Base-by-base conservation (phyloP, 805 yeast species). In the Barnettozyma siamensis region DNA sequence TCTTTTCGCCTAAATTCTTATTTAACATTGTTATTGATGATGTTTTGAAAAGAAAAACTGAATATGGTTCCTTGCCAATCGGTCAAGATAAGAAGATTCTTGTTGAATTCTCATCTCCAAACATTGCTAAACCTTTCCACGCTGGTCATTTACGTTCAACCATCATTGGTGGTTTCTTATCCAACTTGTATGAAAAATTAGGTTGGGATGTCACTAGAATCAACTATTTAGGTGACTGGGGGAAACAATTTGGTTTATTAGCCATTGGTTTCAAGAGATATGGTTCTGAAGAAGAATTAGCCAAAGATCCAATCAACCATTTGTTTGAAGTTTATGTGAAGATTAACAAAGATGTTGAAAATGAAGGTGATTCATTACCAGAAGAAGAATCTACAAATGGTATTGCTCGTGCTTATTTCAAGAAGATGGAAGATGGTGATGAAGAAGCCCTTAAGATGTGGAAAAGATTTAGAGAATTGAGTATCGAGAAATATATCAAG, bases 171-270 rank as follows among this genome's bases (percentile, higher is more conserved):
- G 98, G 98, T 13, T 93, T 88, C 69, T 64, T 93, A 37, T 68
- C 96, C 31, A 91, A 89, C 65, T 72, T 93, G 62, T 86, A 93
- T 61, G 96, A 88, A 66, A 80, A 78, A 52, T 71, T 82, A 43
- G 99, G 98, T 35, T 93, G 91, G 86, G 76, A 87, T n/a, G 99
- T 93, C 34, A 67, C 75, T 51, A 78, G 97, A 67, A 74, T 91
- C 71, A 93, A 93, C 72, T 93, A 93, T 66, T 73, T 93, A 51
- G 99, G 99, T 58, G 99, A 93, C 67, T 93, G 99, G 99, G 99
- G 99, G 43, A 93, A 93, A 67, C 99, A 93, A 70, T 93, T 91
- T 58, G 99, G 99, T 65, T 64, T 93, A 35, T 73, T 93, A 53
- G 99, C 98, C 20, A 83, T 93, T 47, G 99, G 97, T 35, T 93